Conservation (phyloP, 257 asterid species). For the Nemophila menziesii region DNA sequence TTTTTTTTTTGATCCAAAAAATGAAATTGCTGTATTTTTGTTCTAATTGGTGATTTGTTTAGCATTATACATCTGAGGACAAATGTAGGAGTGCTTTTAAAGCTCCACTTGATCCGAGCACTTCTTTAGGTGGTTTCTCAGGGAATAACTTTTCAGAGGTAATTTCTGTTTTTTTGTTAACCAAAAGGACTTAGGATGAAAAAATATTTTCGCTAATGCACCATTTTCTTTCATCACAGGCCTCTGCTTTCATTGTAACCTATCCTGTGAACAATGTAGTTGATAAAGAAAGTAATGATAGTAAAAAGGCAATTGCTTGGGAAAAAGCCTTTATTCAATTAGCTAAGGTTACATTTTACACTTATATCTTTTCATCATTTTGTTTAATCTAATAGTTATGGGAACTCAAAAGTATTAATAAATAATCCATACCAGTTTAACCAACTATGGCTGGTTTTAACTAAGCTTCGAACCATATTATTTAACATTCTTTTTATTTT, state of each 20-base stretch:
- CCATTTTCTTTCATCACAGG: slow-evolving; percentile 35
- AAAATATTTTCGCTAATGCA: slow-evolving; percentile 10
- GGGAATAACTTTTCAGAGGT: slow-evolving; percentile 88
- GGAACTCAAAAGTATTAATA: background rate
- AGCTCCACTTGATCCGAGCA: slow-evolving; percentile 97
- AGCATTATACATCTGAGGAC: slow-evolving; percentile 91
- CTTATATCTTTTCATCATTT: too few species aligned
- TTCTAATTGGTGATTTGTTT: slow-evolving; percentile 19
- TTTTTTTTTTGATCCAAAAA: slow-evolving; percentile 1
- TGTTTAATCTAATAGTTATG: background rate
- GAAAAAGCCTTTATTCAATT: slow-evolving; percentile 93
- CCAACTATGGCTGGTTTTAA: too few species aligned
- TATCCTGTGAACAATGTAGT: slow-evolving; percentile 92
- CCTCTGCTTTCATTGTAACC: slow-evolving; percentile 87
- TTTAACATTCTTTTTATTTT: too few species aligned
- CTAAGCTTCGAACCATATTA: too few species aligned
- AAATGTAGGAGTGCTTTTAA: slow-evolving; percentile 80
- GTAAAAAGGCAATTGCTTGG: slow-evolving; percentile 86
- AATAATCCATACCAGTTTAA: too few species aligned
- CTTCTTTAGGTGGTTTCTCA: slow-evolving; percentile 92
- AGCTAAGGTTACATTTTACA: slow-evolving; percentile 50
- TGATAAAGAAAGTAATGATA: slow-evolving; percentile 61
- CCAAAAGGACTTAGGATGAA: background rate
- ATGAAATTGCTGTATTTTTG: background rate
- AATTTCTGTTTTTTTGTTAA: slow-evolving; percentile 9